Percentiles rank a stretch among this genome's conserved stretches.
These are phyloP conservation scores for Xylaria sp. DNA, from an alignment of 2,329 filamentous ascomycete species.

Conservation along the genomic window DNA sequence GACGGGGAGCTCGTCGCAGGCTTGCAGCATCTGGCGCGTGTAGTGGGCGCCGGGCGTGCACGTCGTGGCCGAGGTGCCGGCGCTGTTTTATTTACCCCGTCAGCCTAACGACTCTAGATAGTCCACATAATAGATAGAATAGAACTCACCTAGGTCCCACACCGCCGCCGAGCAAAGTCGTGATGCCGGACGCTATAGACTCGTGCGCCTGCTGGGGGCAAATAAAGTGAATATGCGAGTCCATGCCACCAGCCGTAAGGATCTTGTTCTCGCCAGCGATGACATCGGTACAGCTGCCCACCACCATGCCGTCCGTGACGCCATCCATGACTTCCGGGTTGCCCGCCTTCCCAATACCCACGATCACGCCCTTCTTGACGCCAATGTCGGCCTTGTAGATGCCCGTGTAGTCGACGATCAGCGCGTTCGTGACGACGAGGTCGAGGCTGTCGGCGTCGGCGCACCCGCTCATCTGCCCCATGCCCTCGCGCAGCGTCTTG, in stretches of 20 bases:
- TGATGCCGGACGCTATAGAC: constrained; percentile 82
- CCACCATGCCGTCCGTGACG: constrained; percentile 76
- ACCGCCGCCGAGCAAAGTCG: constrained; percentile 88
- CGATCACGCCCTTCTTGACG: constrained; percentile 84
- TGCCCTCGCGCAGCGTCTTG: constrained; percentile 91
- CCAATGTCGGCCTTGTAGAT: constrained; percentile 98
- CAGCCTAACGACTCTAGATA: constrained; percentile 21
- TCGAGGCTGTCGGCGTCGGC: constrained; percentile 76
- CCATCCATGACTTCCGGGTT: constrained; percentile 98
- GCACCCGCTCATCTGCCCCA: constrained; percentile 88
- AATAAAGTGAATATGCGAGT: constrained; percentile 92
- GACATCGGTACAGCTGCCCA: constrained; percentile 89
- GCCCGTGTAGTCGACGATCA: constrained; percentile 88
- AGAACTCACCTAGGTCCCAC: constrained; percentile 76
- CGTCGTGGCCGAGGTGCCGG: constrained; percentile 89
- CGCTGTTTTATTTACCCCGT: constrained; percentile 53
- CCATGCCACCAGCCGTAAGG: constrained; percentile 86
- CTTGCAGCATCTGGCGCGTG: constrained; percentile 88
- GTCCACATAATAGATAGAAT: neutral
- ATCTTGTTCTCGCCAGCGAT: constrained; percentile 91
- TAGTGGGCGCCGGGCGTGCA: constrained; percentile 87
- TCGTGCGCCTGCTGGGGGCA: constrained; percentile 91
- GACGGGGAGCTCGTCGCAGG: constrained; percentile 78
- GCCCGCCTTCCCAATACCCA: constrained; percentile 90
- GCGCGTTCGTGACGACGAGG: constrained; percentile 84